phyloP scores from a whole-genome alignment of 2,329 filamentous ascomycete genomes.

The Cercospora canescens region DNA sequence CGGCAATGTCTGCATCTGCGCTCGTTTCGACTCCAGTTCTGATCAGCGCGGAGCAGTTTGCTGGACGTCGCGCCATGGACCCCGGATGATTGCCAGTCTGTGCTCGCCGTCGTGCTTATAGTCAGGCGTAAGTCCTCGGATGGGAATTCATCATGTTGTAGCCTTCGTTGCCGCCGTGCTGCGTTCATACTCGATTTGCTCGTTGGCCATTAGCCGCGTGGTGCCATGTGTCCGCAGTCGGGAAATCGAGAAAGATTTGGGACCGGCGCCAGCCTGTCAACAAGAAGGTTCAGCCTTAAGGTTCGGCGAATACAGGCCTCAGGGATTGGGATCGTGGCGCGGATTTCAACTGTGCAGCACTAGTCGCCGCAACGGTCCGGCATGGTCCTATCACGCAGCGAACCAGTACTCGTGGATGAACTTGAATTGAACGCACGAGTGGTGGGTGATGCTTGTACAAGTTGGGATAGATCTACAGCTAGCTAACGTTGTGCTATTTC shows the following conservation, averaged over 20 bases:
- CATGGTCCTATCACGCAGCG: background rate
- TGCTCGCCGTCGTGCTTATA: background rate
- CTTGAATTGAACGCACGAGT: background rate
- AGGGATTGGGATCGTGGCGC: background rate
- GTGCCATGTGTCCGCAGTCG: background rate
- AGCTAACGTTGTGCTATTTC: slow-evolving; percentile 27
- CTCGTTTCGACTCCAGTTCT: slow-evolving; percentile 9
- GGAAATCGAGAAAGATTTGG: background rate
- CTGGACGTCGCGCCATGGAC: background rate
- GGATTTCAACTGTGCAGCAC: background rate
- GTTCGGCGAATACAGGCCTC: background rate
- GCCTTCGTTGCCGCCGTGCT: background rate
- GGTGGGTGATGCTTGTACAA: background rate
- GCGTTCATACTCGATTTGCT: background rate
- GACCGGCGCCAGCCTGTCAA: background rate
- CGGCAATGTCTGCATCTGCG: slow-evolving; percentile 26
- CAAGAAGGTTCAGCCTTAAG: background rate
- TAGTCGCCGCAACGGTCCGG: background rate
- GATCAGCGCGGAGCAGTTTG: slow-evolving; percentile 9
- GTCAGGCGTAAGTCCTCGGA: background rate
- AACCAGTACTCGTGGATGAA: background rate
- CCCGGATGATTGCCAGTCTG: background rate
- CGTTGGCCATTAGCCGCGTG: background rate
- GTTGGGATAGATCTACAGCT: slow-evolving; percentile 3
- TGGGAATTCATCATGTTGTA: background rate